Conservation (phyloP, 495 filamentous ascomycete species). For the Penicillium samsonianum region DNA sequence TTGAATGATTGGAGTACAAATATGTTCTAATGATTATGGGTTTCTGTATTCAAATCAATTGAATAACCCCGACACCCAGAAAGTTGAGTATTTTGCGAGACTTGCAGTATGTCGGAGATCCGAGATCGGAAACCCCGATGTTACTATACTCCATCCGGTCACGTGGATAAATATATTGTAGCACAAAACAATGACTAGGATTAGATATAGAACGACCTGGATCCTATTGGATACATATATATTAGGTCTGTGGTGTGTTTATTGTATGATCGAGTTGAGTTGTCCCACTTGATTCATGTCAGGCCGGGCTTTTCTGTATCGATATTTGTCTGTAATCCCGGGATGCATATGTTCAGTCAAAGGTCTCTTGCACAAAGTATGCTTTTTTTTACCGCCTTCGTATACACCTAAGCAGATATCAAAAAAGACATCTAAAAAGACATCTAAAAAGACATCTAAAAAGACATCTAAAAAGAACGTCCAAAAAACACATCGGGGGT, state of each 20-base stretch:
- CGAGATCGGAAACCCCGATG: constrained; percentile 5
- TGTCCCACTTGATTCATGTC: background rate
- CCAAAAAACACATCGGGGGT: no score
- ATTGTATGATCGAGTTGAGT: background rate
- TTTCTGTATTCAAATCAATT: background rate
- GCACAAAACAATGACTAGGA: background rate
- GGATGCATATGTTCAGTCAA: background rate
- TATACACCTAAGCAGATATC: no score
- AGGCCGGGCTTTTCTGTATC: background rate
- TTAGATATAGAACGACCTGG: background rate
- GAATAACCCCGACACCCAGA: background rate
- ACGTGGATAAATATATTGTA: background rate
- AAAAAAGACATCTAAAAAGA: no score
- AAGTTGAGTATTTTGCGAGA: background rate
- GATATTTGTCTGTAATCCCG: background rate
- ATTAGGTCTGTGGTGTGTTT: background rate
- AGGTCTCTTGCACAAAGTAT: no score
- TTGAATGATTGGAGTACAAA: background rate
- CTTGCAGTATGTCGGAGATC: background rate
- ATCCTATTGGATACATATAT: background rate
- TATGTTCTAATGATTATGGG: background rate
- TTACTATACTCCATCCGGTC: no score
- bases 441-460: no score
- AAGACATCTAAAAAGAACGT: no score
- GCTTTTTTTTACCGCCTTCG: no score